phyloP scores from a whole-genome alignment of 2,329 filamentous ascomycete genomes.

The Aspergillus brasiliensis region DNA sequence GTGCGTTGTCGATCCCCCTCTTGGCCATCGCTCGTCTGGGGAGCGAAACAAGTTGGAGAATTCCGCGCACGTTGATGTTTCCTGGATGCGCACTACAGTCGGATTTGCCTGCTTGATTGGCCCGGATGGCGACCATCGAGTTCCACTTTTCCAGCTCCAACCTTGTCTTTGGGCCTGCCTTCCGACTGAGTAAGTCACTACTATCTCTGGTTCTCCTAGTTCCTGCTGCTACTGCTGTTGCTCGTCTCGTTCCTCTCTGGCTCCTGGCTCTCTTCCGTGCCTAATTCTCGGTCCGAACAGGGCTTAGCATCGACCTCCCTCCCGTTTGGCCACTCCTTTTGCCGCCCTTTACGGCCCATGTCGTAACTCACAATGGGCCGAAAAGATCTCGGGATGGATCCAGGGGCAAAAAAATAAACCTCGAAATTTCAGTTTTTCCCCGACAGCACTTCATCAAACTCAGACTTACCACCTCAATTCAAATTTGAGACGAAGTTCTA shows the following conservation, averaged over 20 bases:
- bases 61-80: constrained; percentile 17
- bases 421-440: background rate
- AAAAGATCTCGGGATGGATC: background rate
- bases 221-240: too few relatives aligned
- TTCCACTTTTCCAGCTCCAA: background rate
- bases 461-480: background rate
- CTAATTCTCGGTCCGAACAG: constrained; percentile 3
- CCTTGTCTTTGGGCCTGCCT: too few relatives aligned
- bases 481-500: background rate
- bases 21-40: constrained; percentile 24
- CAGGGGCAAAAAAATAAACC: background rate
- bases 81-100: background rate
- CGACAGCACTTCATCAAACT: background rate
- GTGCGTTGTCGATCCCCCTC: constrained; percentile 34
- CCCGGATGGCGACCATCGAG: background rate
- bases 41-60: constrained; percentile 6
- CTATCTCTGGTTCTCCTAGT: background rate
- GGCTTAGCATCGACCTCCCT: background rate
- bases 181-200: background rate
- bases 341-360: background rate
- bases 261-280: background rate
- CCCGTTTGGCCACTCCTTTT: constrained; percentile 1
- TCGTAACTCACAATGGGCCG: constrained; percentile 1
- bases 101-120: constrained; percentile 2
- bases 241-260: constrained; percentile 1